phyloP scores from a whole-genome alignment of 441 rosid species.

The Croton laevigatus region DNA sequence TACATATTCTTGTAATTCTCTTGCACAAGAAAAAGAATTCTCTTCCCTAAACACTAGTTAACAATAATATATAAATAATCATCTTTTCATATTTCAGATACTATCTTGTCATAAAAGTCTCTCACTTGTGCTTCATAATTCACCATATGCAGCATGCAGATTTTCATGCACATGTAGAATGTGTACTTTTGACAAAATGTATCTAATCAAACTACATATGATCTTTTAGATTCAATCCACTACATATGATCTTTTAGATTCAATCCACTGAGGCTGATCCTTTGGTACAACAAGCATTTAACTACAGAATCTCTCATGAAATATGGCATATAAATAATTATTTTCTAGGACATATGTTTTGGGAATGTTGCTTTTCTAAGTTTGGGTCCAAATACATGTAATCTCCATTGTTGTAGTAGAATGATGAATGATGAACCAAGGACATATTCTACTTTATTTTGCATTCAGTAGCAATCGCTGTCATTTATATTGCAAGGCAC shows the following conservation, averaged over 20 bases:
- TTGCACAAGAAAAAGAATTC: no score
- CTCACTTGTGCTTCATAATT: background rate
- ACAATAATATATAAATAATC: no score
- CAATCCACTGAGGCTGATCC: background rate
- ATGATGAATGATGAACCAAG: background rate
- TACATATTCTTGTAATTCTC: no score
- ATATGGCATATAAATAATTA: background rate
- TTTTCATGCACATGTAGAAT: background rate
- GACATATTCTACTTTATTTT: background rate
- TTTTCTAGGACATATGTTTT: background rate
- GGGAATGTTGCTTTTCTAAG: background rate
- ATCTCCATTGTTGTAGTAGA: background rate
- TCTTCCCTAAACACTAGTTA: no score
- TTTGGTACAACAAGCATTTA: background rate
- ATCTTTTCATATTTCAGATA: background rate
- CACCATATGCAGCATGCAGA: background rate
- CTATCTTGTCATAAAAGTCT: background rate
- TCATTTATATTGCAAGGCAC: background rate
- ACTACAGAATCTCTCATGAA: background rate
- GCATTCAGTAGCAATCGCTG: no score
- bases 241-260: background rate
- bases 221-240: conserved; percentile 1
- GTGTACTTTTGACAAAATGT: background rate
- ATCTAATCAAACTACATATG: background rate
- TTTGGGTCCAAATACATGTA: background rate